Conservation (phyloP, 192 early-diverging fungal species). For the Geranomyces michiganensis region DNA sequence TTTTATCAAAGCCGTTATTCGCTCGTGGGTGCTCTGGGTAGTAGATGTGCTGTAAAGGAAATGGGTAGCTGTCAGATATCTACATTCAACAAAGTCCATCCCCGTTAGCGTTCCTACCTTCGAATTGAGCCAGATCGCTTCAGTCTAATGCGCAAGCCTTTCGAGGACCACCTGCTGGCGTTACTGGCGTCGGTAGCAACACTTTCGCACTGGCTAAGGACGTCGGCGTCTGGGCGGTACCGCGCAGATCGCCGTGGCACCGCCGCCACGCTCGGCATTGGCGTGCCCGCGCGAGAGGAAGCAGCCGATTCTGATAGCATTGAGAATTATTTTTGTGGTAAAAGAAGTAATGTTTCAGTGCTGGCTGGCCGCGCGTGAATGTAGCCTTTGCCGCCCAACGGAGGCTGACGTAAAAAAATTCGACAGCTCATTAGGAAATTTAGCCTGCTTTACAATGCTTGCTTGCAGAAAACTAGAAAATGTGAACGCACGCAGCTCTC, state of each 20-base stretch:
- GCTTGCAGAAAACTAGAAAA: too few relatives aligned
- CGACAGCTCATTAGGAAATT: too few relatives aligned
- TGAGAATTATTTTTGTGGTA: too few relatives aligned
- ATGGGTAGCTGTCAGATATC: too few relatives aligned
- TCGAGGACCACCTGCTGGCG: conserved; percentile 8
- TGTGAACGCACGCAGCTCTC: too few relatives aligned
- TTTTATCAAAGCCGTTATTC: not conserved
- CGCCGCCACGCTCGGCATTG: not conserved
- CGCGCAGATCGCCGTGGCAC: not conserved
- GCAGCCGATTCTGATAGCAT: not conserved
- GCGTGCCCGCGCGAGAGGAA: not conserved
- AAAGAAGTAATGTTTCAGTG: too few relatives aligned
- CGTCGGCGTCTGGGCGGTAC: conserved; percentile 9
- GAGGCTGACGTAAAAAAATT: too few relatives aligned
- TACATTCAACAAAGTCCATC: too few relatives aligned
- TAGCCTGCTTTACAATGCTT: too few relatives aligned
- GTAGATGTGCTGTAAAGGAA: conserved; percentile 7
- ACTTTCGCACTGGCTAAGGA: conserved; percentile 6
- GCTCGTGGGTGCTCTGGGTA: conserved; percentile 20
- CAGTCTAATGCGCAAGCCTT: not conserved
- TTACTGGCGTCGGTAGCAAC: not conserved
- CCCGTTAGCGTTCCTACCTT: conserved; percentile 7
- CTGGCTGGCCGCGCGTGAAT: too few relatives aligned
- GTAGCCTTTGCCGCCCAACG: too few relatives aligned
- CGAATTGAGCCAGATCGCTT: conserved; percentile 8